Conservation (phyloP, 495 filamentous ascomycete species). For the Aspergillus affinis region DNA sequence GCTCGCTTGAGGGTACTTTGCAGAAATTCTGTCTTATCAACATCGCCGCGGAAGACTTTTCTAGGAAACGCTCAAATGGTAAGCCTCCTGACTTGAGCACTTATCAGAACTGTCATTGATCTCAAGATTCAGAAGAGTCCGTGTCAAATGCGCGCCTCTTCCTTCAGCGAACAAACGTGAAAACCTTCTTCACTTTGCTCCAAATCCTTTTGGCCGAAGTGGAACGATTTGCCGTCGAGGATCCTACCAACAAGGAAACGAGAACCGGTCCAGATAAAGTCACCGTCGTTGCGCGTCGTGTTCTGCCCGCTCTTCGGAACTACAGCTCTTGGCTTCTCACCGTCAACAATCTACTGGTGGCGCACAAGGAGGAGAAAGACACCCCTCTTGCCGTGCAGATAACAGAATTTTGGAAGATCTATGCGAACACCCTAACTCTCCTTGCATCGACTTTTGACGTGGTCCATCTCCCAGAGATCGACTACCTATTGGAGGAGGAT, state of each 20-base stretch:
- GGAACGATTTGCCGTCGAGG: constrained; percentile 54
- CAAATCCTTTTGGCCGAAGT: constrained; percentile 69
- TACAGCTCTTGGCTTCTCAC: constrained; percentile 72
- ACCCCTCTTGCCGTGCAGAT: constrained; percentile 58
- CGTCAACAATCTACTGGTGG: constrained; percentile 48
- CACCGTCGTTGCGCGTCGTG: constrained; percentile 60
- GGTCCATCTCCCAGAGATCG: constrained; percentile 52
- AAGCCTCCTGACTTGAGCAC: constrained; percentile 27
- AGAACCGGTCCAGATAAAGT: constrained; percentile 53
- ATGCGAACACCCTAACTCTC: constrained; percentile 64
- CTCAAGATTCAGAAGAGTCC: constrained; percentile 32
- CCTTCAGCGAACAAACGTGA: constrained; percentile 77
- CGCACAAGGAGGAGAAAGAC: constrained; percentile 56
- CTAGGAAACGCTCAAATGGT: constrained; percentile 61
- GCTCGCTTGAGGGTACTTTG: constrained; percentile 62
- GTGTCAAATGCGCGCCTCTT: constrained; percentile 62
- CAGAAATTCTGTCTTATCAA: constrained; percentile 84
- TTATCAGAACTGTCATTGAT: constrained; percentile 24
- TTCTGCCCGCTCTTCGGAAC: constrained; percentile 67
- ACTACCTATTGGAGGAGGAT: constrained; percentile 78
- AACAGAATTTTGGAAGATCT: constrained; percentile 70
- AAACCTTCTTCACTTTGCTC: constrained; percentile 74
- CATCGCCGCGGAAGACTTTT: constrained; percentile 76
- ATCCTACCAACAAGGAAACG: constrained; percentile 35
- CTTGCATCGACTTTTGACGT: constrained; percentile 61